Base-by-base conservation (phyloP, 192 early-diverging fungal species). In the Oehlia diaphana region DNA sequence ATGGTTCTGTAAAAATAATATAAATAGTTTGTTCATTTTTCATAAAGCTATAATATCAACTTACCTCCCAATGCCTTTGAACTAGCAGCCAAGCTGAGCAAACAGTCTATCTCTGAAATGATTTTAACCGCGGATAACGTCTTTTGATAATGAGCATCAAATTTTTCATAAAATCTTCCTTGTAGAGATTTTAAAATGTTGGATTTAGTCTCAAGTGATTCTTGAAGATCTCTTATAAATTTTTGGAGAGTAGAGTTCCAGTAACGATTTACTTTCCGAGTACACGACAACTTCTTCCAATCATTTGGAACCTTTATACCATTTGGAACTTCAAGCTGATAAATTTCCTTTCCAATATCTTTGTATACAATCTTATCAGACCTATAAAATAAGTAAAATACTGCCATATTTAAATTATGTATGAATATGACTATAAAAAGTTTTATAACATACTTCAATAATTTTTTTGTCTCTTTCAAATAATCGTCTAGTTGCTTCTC, bases 271-370 rank as follows among this genome's bases (percentile, higher is more conserved):
- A 96, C 91, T 21, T 90, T 80, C 89, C 90, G 88, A 4, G 97
- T 99, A 31, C 91, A 87, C 4, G 94, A 96, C 78, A 94, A 84
- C 39, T 90, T 83, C 44, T 87, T 86, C 92, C 95, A 99, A 75
- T 90, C 85, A 61, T 77, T 76, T 0, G 97, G 96, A 37, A 96
- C 93, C 37, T 92, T 89, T 63, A 92, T 83, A 53, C 84, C 88
- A 39, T 89, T 89, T 0, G 96, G 92, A 9, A 96, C 86, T 80
- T 99, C 96, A n/a, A 99, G 78, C 84, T 96, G 95, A 82, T 95
- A 97, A 21, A 94, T 90, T 81, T 99, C 98, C 83, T 99, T 99
- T 62, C 97, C 96, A 70, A 98, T 86, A 85, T 97, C 91, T 78
- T 93, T 94, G 89, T 93, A 99, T 4, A 86, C 83, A 44, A 97